Percentiles rank a stretch among this genome's conserved stretches.
Conservation (phyloP, 768 basidiomycete genomes). For the Rhodotorula graminis region DNA sequence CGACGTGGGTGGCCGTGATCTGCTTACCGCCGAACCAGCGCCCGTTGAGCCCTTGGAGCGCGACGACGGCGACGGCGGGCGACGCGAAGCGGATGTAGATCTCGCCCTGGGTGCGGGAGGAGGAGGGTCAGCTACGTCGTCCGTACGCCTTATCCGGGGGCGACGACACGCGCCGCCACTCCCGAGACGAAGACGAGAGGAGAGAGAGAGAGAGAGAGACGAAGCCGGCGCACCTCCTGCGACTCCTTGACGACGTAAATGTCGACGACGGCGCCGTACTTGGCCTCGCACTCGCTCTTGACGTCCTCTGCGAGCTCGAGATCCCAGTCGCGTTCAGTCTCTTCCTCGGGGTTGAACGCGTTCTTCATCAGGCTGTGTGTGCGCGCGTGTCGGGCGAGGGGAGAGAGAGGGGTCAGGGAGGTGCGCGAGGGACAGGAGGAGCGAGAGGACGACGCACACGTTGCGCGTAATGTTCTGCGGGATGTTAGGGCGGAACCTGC, state of each 20-base stretch:
- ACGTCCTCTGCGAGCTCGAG: conserved; percentile 93
- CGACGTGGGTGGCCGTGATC: conserved; percentile 31
- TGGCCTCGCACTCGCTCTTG: conserved; percentile 83
- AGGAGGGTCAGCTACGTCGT: neutral
- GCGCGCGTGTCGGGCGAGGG: neutral
- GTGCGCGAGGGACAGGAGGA: no score
- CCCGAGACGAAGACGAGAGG: neutral
- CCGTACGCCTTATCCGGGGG: no score
- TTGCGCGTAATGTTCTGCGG: conserved; percentile 49
- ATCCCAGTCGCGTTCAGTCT: conserved; percentile 95
- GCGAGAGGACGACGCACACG: conserved; percentile 19
- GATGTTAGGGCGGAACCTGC: conserved; percentile 69
- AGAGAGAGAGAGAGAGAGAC: neutral
- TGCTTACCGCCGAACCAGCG: conserved; percentile 66
- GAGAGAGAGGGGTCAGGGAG: neutral
- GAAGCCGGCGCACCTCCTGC: conserved; percentile 56
- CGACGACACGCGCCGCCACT: no score
- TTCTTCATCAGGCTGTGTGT: conserved; percentile 79
- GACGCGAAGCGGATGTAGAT: conserved; percentile 89
- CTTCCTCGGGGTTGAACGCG: conserved; percentile 97
- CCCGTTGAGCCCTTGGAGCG: conserved; percentile 84
- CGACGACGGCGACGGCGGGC: conserved; percentile 72
- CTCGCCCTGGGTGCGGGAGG: conserved; percentile 63
- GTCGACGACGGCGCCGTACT: conserved; percentile 78
- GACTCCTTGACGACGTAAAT: conserved; percentile 94